These are phyloP conservation scores for Coemansia sp. DNA, from an alignment of 192 early-diverging fungal genomes.

Conservation along the genomic window DNA sequence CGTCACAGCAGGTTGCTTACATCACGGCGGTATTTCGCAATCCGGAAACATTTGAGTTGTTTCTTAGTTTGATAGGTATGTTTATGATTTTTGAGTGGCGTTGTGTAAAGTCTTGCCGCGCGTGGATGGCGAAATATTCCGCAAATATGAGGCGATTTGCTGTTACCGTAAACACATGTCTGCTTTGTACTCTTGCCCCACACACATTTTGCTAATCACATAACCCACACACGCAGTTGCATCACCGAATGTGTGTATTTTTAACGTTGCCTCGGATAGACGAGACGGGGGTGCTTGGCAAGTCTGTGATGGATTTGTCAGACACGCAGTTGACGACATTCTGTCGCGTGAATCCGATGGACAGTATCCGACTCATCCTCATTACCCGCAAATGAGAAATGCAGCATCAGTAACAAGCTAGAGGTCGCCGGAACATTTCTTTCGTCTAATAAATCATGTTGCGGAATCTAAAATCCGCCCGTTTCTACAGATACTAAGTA, in stretches of 20 bases:
- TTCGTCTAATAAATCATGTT: background rate
- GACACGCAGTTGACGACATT: constrained; percentile 33
- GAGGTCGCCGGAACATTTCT: background rate
- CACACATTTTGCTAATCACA: background rate
- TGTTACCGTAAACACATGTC: background rate
- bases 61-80: constrained; percentile 40
- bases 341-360: constrained; percentile 35
- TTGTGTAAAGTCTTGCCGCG: too few species aligned
- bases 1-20: constrained; percentile 46
- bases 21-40: constrained; percentile 40
- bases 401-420: background rate
- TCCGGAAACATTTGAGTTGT: constrained; percentile 45
- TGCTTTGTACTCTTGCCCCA: background rate
- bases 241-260: background rate
- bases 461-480: too few species aligned
- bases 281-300: constrained; percentile 38
- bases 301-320: constrained; percentile 44
- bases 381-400: constrained; percentile 43
- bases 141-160: background rate
- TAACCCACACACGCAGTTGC: background rate
- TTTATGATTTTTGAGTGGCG: constrained; percentile 5
- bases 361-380: constrained; percentile 44
- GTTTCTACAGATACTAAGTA: too few species aligned
- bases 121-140: constrained; percentile 1
- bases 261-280: constrained; percentile 16